Conservation (phyloP, 768 basidiomycete genomes). For the Auriculariales sp. region DNA sequence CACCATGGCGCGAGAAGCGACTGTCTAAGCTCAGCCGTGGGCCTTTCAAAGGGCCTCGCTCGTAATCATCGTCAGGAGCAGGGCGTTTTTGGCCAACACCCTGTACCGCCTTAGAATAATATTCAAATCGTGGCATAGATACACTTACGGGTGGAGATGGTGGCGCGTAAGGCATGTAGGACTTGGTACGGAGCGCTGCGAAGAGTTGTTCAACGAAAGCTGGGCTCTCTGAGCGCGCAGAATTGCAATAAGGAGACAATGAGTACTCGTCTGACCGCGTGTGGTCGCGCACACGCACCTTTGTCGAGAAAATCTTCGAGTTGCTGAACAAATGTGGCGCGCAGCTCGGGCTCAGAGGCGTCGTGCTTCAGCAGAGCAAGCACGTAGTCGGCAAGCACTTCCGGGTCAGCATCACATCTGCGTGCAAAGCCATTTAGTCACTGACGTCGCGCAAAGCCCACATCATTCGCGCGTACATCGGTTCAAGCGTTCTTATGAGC, state of each 20-base stretch:
- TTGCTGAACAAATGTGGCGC: slow-evolving; percentile 59
- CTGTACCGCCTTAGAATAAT: no score
- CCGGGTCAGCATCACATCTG: slow-evolving; percentile 94
- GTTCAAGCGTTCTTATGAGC: slow-evolving; percentile 80
- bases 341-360: slow-evolving; percentile 67
- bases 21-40: slow-evolving; percentile 49
- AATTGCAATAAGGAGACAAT: slow-evolving; percentile 2
- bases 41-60: slow-evolving; percentile 50
- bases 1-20: slow-evolving; percentile 45
- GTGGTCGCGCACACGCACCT: slow-evolving; percentile 29
- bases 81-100: slow-evolving; percentile 58
- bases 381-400: slow-evolving; percentile 86
- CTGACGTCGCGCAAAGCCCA: background rate
- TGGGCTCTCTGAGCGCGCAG: slow-evolving; percentile 37
- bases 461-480: slow-evolving; percentile 48
- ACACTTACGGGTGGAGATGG: no score
- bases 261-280: no score
- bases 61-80: slow-evolving; percentile 46
- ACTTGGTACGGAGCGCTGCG: slow-evolving; percentile 69
- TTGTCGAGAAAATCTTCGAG: slow-evolving; percentile 89
- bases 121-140: no score
- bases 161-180: slow-evolving; percentile 55
- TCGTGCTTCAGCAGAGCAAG: slow-evolving; percentile 87
- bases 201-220: slow-evolving; percentile 77
- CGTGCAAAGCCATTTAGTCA: slow-evolving; percentile 1